Evolutionary conservation across 345 rosid species (phyloP).

Genomic region (Physaria fendleri): DNA sequence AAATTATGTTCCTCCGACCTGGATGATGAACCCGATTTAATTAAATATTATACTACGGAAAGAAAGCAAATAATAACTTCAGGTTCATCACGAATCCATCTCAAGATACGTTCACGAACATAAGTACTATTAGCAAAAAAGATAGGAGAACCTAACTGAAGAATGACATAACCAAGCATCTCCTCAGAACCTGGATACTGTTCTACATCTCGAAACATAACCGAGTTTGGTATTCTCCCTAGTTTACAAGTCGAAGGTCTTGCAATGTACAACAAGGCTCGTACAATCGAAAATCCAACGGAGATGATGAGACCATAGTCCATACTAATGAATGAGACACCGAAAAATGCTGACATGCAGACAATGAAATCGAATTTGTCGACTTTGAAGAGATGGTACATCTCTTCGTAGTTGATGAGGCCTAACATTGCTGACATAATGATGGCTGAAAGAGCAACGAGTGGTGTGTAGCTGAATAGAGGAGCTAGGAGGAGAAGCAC

Average conservation of each 20-base stretch:
- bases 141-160: constrained; percentile 83
- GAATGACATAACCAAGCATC: constrained; percentile 45
- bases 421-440: constrained; percentile 94
- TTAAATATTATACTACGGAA: no score
- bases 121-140: constrained; percentile 75
- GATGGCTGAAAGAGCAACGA: constrained; percentile 81
- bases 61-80: no score
- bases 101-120: constrained; percentile 59
- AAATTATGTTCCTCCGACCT: no score
- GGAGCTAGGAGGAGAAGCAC: constrained; percentile 75
- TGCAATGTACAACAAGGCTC: constrained; percentile 64
- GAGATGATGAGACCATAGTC: constrained; percentile 75
- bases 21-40: no score
- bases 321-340: constrained; percentile 79
- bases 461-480: constrained; percentile 76
- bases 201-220: constrained; percentile 52
- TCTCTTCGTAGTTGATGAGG: constrained; percentile 58
- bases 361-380: constrained; percentile 78
- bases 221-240: constrained; percentile 53
- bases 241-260: constrained; percentile 75
- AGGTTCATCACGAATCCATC: constrained; percentile 53
- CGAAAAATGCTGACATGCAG: constrained; percentile 70
- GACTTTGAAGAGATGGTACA: constrained; percentile 55
- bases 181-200: constrained; percentile 52
- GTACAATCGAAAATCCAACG: constrained; percentile 56